phyloP scores from a whole-genome alignment of 1,139 yeast genomes.

The Yamadazyma spencermartinsiae region DNA sequence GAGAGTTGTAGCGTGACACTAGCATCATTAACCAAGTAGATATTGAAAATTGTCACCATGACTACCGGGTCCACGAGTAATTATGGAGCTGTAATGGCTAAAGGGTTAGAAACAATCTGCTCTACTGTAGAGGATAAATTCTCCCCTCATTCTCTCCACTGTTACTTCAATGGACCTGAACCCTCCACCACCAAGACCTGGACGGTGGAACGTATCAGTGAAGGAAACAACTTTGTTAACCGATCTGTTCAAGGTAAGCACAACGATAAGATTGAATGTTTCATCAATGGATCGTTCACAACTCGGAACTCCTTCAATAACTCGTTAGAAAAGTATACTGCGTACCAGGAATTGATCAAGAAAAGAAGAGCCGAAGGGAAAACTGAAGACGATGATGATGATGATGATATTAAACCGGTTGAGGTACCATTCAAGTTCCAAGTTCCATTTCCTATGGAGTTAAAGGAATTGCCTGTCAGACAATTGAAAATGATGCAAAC shows the following conservation, averaged over 20 bases:
- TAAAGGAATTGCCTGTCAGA: conserved; percentile 37
- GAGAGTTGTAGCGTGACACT: no score
- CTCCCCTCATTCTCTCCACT: conserved; percentile 39
- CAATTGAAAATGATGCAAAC: conserved; percentile 28
- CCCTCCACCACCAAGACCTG: not conserved
- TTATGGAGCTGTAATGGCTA: conserved; percentile 33
- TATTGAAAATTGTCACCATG: no score
- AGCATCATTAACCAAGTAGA: no score
- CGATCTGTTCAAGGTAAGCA: conserved; percentile 60
- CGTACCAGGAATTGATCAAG: conserved; percentile 18
- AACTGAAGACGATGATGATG: conserved; percentile 23
- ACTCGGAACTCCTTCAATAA: conserved; percentile 28
- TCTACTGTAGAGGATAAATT: conserved; percentile 23
- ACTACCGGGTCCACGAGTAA: no score
- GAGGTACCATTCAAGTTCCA: conserved; percentile 35
- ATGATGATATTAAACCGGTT: conserved; percentile 20
- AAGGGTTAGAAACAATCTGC: conserved; percentile 21
- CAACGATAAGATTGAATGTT: conserved; percentile 48
- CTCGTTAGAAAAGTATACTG: conserved; percentile 26
- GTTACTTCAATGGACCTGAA: conserved; percentile 27
- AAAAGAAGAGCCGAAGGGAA: conserved; percentile 16
- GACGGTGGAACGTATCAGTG: conserved; percentile 24
- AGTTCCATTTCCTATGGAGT: conserved; percentile 36
- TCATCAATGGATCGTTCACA: conserved; percentile 55
- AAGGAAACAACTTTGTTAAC: conserved; percentile 63